These are phyloP conservation scores for Hemileia vastatrix DNA, from an alignment of 1,284 basidiomycete species.

Conservation along the genomic window DNA sequence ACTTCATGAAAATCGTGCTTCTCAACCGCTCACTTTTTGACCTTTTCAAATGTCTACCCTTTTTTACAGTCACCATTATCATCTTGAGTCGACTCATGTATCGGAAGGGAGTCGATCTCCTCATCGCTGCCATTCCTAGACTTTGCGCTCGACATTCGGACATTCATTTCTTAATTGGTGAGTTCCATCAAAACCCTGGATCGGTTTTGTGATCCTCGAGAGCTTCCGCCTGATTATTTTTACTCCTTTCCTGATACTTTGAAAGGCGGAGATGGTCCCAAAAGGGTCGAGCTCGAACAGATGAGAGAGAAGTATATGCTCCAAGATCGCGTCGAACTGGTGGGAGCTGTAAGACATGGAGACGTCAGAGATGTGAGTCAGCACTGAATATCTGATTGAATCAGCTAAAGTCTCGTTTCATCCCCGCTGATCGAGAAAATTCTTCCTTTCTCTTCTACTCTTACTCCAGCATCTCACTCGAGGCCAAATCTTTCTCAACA, in stretches of 20 bases:
- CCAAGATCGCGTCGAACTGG: conserved; percentile 78
- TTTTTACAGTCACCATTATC: conserved; percentile 70
- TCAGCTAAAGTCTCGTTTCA: neutral
- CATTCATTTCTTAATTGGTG: conserved; percentile 78
- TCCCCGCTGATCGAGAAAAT: no score
- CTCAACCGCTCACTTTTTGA: conserved; percentile 47
- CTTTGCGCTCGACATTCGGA: conserved; percentile 75
- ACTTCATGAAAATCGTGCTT: neutral
- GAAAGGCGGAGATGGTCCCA: conserved; percentile 80
- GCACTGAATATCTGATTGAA: neutral
- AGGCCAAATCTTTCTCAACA: conserved; percentile 86
- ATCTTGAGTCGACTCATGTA: conserved; percentile 91
- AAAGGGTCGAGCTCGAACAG: conserved; percentile 85
- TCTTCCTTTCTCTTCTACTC: neutral
- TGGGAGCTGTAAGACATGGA: conserved; percentile 67
- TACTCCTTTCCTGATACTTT: neutral
- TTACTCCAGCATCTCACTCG: conserved; percentile 60
- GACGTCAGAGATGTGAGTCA: conserved; percentile 64
- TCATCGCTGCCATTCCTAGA: conserved; percentile 82
- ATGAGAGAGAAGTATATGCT: conserved; percentile 83
- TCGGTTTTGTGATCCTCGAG: conserved; percentile 1
- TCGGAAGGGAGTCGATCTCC: conserved; percentile 88
- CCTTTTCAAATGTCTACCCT: conserved; percentile 53
- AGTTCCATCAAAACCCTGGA: conserved; percentile 30
- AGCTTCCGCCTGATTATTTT: neutral